These are phyloP conservation scores for Emiliania huxleyi DNA, from an alignment of 78 protist genomes.

Conservation along the genomic window DNA sequence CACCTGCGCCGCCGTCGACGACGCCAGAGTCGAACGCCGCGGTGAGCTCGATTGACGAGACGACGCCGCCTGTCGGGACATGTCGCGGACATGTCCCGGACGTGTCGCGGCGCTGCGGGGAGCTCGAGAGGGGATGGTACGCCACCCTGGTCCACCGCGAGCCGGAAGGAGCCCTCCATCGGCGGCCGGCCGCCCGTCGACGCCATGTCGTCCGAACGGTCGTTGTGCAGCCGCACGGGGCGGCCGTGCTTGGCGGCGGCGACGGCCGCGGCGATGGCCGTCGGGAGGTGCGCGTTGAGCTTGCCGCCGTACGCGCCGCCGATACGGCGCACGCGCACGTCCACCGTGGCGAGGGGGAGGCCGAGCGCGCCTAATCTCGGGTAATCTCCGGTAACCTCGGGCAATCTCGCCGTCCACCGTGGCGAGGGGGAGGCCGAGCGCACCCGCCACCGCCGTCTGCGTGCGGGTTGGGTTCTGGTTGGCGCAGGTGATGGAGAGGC, in stretches of 20 bases:
- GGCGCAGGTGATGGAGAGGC: background rate
- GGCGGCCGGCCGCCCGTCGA: constrained; percentile 55
- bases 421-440: background rate
- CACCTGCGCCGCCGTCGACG: constrained; percentile 19
- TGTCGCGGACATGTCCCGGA: too few relatives aligned
- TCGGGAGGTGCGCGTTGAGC: constrained; percentile 26
- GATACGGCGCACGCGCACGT: constrained; percentile 11
- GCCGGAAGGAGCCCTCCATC: background rate
- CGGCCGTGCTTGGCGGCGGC: constrained; percentile 47
- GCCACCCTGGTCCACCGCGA: too few relatives aligned
- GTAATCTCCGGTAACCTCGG: too few relatives aligned
- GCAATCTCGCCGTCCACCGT: constrained; percentile 14
- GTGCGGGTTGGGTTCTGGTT: background rate
- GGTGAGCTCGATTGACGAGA: background rate
- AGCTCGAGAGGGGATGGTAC: too few relatives aligned
- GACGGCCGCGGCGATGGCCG: constrained; percentile 58
- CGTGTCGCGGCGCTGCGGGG: too few relatives aligned
- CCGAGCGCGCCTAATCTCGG: background rate
- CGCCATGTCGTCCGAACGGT: constrained; percentile 45
- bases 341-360: background rate
- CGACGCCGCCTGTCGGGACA: too few relatives aligned
- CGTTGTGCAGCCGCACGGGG: constrained; percentile 41
- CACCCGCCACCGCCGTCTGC: background rate
- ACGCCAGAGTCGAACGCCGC: background rate
- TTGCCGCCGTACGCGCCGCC: constrained; percentile 79